Conservation (phyloP, 2,329 filamentous ascomycete genomes). For the Arthrobotrys iridis region DNA sequence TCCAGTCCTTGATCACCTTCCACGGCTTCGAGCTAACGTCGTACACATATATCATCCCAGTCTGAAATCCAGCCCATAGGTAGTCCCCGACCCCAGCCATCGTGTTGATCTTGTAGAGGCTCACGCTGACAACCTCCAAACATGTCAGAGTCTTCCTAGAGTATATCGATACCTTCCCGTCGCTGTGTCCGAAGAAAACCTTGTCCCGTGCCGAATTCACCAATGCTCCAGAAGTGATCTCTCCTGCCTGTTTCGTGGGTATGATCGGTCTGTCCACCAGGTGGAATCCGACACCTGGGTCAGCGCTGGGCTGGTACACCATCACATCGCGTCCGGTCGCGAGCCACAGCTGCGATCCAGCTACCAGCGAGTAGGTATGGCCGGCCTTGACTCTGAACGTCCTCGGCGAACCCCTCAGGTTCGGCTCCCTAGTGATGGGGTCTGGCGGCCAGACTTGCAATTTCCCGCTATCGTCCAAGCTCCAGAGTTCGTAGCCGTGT, state of each 20-base stretch:
- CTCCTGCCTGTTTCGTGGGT: slow-evolving; percentile 75
- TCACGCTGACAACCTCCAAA: slow-evolving; percentile 82
- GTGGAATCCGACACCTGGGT: slow-evolving; percentile 77
- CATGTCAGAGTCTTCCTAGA: slow-evolving; percentile 75
- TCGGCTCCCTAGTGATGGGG: slow-evolving; percentile 75
- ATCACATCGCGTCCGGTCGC: slow-evolving; percentile 87
- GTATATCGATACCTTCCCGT: slow-evolving; percentile 96
- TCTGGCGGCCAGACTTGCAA: slow-evolving; percentile 88
- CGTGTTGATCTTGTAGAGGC: slow-evolving; percentile 93
- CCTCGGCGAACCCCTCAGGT: slow-evolving; percentile 76
- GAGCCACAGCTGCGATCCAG: slow-evolving; percentile 87
- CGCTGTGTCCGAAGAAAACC: slow-evolving; percentile 88
- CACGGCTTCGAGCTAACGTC: slow-evolving; percentile 84
- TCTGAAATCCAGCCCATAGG: slow-evolving; percentile 94
- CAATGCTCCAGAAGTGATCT: slow-evolving; percentile 84
- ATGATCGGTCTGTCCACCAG: slow-evolving; percentile 76
- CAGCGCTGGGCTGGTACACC: slow-evolving; percentile 78
- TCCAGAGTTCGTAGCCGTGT: slow-evolving; percentile 90
- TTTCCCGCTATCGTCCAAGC: slow-evolving; percentile 86
- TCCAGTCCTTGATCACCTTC: slow-evolving; percentile 93
- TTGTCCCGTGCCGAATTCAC: slow-evolving; percentile 78
- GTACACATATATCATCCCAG: slow-evolving; percentile 91
- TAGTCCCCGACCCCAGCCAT: slow-evolving; percentile 81
- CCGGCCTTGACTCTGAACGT: slow-evolving; percentile 81
- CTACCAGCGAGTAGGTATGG: slow-evolving; percentile 87